phyloP scores from a whole-genome alignment of 78 protist genomes.

The Anaeramoeba ignava region DNA sequence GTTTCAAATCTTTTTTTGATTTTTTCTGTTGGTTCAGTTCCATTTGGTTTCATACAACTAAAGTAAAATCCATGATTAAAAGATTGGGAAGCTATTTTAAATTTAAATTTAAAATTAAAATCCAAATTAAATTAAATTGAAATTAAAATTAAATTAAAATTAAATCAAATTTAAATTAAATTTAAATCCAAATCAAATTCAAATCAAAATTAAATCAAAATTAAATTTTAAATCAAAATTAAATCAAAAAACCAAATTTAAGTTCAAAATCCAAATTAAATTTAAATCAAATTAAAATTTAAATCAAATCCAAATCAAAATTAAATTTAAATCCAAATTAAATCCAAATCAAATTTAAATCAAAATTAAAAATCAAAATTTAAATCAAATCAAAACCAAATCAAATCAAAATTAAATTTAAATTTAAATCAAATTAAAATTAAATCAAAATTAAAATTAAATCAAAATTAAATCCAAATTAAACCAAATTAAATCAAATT shows the following conservation, averaged over 20 bases:
- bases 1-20: neutral
- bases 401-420: too few species aligned
- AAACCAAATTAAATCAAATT: too few species aligned
- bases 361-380: too few species aligned
- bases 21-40: neutral
- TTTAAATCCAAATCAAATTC: neutral
- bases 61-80: neutral
- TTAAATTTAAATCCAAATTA: too few species aligned
- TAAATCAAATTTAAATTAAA: neutral
- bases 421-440: too few species aligned
- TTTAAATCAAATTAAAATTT: too few species aligned
- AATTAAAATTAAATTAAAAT: neutral
- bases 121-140: neutral
- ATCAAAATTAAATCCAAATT: too few species aligned
- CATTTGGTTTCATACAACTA: neutral
- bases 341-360: too few species aligned
- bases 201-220: neutral
- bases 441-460: too few species aligned
- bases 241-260: neutral
- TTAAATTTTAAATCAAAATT: neutral
- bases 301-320: too few species aligned
- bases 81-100: neutral
- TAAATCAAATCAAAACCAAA: too few species aligned
- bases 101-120: neutral
- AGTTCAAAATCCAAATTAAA: too few species aligned